Percentiles rank a stretch among this genome's conserved stretches.
Conservation (phyloP, 371 early-diverging fungal genomes). For the Mucor saturninus region DNA sequence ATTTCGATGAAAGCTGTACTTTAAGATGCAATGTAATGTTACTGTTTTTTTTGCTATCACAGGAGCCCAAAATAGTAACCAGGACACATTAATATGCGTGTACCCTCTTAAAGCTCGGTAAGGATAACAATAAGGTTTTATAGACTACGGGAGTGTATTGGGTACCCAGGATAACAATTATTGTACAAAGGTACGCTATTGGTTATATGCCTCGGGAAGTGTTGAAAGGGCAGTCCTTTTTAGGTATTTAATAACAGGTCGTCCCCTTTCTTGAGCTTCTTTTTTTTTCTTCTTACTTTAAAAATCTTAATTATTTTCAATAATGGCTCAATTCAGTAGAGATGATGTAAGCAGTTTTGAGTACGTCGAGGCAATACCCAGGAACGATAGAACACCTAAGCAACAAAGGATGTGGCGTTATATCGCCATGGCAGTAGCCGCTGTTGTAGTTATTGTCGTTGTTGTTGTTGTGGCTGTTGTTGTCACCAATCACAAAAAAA, state of each 20-base stretch:
- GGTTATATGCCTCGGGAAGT: too few species aligned
- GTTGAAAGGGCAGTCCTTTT: too few species aligned
- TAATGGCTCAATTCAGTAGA: constrained; percentile 10
- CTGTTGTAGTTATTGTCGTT: constrained; percentile 37
- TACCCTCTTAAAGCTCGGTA: too few species aligned
- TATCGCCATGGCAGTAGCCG: constrained; percentile 21
- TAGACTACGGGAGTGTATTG: too few species aligned
- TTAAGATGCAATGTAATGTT: too few species aligned
- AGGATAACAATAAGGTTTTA: too few species aligned
- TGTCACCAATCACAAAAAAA: constrained; percentile 31
- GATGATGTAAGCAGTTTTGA: constrained; percentile 21
- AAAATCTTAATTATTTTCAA: background rate
- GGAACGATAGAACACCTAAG: constrained; percentile 14
- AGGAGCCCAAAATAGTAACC: too few species aligned
- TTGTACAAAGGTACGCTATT: too few species aligned
- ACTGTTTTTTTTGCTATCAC: too few species aligned
- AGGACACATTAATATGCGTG: too few species aligned
- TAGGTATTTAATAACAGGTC: background rate
- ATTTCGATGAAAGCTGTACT: too few species aligned
- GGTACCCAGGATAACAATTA: too few species aligned
- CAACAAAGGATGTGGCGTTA: constrained; percentile 31
- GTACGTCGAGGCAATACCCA: constrained; percentile 25
- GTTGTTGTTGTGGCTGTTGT: constrained; percentile 45
- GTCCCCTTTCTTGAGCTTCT: background rate
- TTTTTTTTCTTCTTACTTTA: background rate